A percentile compares a stretch with the other conserved stretches of the same genome.
These are phyloP conservation scores for Graphilbum sp. DNA, from an alignment of 2,329 filamentous ascomycete genomes.

Conservation along the genomic window DNA sequence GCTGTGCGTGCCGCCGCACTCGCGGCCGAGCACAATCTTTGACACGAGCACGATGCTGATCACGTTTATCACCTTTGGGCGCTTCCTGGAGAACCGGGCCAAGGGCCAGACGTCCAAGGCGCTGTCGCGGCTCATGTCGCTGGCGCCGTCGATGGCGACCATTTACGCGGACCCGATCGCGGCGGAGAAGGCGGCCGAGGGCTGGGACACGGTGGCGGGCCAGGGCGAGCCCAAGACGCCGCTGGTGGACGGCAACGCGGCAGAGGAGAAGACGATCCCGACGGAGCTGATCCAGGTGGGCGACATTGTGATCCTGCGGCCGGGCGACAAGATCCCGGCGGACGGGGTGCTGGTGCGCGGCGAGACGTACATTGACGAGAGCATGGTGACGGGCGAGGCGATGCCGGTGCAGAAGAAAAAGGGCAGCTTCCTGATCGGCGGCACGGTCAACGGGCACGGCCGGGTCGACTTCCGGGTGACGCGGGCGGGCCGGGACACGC, in stretches of 20 bases:
- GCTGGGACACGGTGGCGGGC: constrained; percentile 39
- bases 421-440: constrained; percentile 67
- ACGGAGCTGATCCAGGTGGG: constrained; percentile 90
- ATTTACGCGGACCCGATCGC: constrained; percentile 93
- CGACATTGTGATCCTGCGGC: constrained; percentile 81
- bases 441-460: constrained; percentile 88
- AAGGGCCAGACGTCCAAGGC: constrained; percentile 95
- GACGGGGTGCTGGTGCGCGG: constrained; percentile 78
- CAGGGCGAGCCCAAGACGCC: constrained; percentile 27
- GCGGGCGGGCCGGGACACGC: constrained; percentile 82
- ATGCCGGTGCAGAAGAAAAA: constrained; percentile 86
- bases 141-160: constrained; percentile 90
- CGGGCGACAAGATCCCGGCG: constrained; percentile 91
- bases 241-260: constrained; percentile 37
- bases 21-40: constrained; percentile 74
- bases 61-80: constrained; percentile 81
- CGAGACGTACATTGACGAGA: constrained; percentile 89
- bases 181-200: constrained; percentile 75
- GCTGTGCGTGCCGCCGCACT: constrained; percentile 56
- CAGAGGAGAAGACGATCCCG: constrained; percentile 74
- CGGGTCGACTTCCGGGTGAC: constrained; percentile 86
- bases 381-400: constrained; percentile 95
- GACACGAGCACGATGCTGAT: constrained; percentile 98
- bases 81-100: constrained; percentile 83
- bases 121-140: constrained; percentile 82